Percentiles rank a stretch among this genome's conserved stretches.
Conservation (phyloP, 2,329 filamentous ascomycete genomes). For the Talaromyces sp. region DNA sequence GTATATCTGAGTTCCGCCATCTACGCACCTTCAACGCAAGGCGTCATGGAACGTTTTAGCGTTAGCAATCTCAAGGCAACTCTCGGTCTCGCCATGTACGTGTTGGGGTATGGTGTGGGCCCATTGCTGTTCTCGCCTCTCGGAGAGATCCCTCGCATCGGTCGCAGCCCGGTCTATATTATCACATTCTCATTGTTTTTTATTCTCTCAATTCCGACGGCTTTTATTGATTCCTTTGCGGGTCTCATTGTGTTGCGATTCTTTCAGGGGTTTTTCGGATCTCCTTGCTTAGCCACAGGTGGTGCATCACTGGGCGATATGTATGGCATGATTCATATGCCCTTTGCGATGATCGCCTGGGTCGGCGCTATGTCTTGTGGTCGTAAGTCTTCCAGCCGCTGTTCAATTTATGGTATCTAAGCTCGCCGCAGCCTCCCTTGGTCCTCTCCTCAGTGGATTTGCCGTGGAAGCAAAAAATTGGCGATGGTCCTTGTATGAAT, state of each 20-base stretch:
- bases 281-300: slow-evolving; percentile 57
- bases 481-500: slow-evolving; percentile 56
- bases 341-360: slow-evolving; percentile 57
- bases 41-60: slow-evolving; percentile 1
- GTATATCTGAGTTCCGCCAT: slow-evolving; percentile 32
- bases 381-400: slow-evolving; percentile 15
- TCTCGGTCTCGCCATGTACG: slow-evolving; percentile 26
- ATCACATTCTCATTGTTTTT: slow-evolving; percentile 62
- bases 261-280: slow-evolving; percentile 61
- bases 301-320: slow-evolving; percentile 41
- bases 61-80: slow-evolving; percentile 16
- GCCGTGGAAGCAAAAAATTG: slow-evolving; percentile 49
- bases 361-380: slow-evolving; percentile 40
- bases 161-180: slow-evolving; percentile 62
- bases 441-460: slow-evolving; percentile 58
- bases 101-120: slow-evolving; percentile 49
- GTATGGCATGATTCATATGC: slow-evolving; percentile 51
- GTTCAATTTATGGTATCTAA: neutral
- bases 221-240: slow-evolving; percentile 56
- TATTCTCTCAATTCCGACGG: slow-evolving; percentile 60
- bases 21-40: slow-evolving; percentile 9
- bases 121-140: slow-evolving; percentile 62
- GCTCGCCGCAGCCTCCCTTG: slow-evolving; percentile 42
- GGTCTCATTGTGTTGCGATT: slow-evolving; percentile 62
- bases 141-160: slow-evolving; percentile 60